These are phyloP conservation scores for Harringtonia aguacate DNA, from an alignment of 2,329 filamentous ascomycete genomes.

Conservation along the genomic window DNA sequence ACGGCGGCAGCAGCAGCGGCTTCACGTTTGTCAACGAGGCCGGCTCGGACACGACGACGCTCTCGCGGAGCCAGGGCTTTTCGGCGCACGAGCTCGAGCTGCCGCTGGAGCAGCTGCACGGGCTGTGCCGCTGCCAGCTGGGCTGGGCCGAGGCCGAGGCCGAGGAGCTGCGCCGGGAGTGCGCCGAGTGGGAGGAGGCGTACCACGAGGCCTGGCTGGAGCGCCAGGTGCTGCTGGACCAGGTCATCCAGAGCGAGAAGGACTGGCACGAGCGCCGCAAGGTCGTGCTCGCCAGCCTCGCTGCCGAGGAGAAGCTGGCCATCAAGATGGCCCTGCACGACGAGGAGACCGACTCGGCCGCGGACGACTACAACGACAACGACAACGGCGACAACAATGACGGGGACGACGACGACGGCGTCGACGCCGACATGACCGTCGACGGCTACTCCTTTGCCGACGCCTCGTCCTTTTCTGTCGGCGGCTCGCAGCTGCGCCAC, in stretches of 20 bases:
- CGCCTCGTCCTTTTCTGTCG: conserved; percentile 6
- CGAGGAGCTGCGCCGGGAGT: conserved; percentile 52
- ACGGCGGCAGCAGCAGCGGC: conserved; percentile 26
- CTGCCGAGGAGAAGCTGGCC: conserved; percentile 22
- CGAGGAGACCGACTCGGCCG: conserved; percentile 1
- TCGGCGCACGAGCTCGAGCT: conserved; percentile 52
- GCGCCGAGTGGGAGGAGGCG: conserved; percentile 52
- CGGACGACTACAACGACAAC: conserved; percentile 6
- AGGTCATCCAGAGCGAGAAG: conserved; percentile 55
- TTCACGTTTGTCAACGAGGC: conserved; percentile 31
- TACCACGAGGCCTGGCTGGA: conserved; percentile 67
- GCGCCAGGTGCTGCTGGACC: conserved; percentile 70
- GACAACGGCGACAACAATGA: conserved; percentile 8
- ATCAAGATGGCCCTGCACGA: conserved; percentile 10
- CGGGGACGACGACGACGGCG: conserved; percentile 6
- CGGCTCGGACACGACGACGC: conserved; percentile 43
- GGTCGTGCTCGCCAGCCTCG: conserved; percentile 39
- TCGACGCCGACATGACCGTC: conserved; percentile 9
- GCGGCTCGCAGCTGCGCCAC: conserved; percentile 9
- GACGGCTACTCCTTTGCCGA: conserved; percentile 12
- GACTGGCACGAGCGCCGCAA: conserved; percentile 52
- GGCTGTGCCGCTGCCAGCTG: conserved; percentile 59
- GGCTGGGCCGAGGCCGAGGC: conserved; percentile 62
- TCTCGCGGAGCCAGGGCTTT: conserved; percentile 51
- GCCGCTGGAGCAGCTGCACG: conserved; percentile 47